phyloP scores from a whole-genome alignment of 345 rosid genomes.

The Hibiscus trionum region DNA sequence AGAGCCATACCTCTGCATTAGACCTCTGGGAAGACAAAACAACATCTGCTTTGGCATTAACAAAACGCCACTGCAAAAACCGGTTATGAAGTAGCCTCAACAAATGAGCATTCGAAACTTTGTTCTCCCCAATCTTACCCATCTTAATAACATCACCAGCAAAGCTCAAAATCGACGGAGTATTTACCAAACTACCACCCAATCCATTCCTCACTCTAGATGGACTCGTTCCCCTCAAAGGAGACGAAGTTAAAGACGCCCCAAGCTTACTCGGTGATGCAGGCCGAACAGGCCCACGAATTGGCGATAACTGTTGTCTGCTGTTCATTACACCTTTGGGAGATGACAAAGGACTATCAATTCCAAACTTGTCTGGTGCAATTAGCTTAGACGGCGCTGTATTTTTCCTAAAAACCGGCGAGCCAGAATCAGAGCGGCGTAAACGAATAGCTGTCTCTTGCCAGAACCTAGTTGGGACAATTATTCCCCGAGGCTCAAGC shows the following conservation, averaged over 20 bases:
- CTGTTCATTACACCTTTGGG: slow-evolving; percentile 15
- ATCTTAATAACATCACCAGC: slow-evolving; percentile 62
- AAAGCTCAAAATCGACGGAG: slow-evolving; percentile 59
- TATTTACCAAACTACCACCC: slow-evolving; percentile 26
- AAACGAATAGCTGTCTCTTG: slow-evolving; percentile 40
- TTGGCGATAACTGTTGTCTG: slow-evolving; percentile 50
- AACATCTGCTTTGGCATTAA: background rate
- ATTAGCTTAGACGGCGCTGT: background rate
- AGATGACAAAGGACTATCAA: background rate
- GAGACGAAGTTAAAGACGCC: slow-evolving; percentile 42
- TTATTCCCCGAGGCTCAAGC: slow-evolving; percentile 28
- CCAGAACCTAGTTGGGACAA: slow-evolving; percentile 47
- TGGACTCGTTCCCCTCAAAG: slow-evolving; percentile 60
- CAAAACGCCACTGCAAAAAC: background rate
- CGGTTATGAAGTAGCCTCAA: background rate
- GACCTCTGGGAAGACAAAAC: background rate
- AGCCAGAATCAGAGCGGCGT: slow-evolving; percentile 37
- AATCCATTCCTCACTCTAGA: slow-evolving; percentile 45
- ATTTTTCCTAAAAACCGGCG: slow-evolving; percentile 29
- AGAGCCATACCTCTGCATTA: slow-evolving; percentile 19
- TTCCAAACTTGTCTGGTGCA: background rate
- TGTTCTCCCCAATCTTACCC: slow-evolving; percentile 37
- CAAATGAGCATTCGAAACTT: slow-evolving; percentile 22
- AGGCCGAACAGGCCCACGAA: slow-evolving; percentile 44
- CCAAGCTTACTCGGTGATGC: slow-evolving; percentile 64